A percentile compares a stretch with the other conserved stretches of the same genome.
Evolutionary conservation across 257 asterid genomes (phyloP).

Genomic region (Cordia subcordata): DNA sequence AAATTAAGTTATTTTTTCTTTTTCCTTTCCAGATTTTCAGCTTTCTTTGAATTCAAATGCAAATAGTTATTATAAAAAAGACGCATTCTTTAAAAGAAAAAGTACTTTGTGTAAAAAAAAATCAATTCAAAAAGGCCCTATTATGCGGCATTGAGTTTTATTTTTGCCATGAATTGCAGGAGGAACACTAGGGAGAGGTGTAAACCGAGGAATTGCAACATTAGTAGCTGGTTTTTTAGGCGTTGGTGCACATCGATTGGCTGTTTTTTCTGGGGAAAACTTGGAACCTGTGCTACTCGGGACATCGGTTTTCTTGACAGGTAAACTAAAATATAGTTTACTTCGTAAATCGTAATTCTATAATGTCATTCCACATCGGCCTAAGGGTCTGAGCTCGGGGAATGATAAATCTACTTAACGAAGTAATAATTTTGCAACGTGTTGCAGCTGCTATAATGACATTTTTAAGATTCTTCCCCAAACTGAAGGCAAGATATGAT

Average conservation of each 20-base stretch:
- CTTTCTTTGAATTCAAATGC: too few relatives aligned
- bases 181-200: conserved; percentile 56
- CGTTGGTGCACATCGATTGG: conserved; percentile 42
- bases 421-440: background rate
- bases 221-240: conserved; percentile 41
- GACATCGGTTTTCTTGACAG: conserved; percentile 33
- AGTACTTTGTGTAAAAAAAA: too few relatives aligned
- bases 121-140: too few relatives aligned
- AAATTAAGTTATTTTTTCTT: too few relatives aligned
- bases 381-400: too few relatives aligned
- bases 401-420: too few relatives aligned
- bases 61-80: too few relatives aligned
- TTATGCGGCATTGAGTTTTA: too few relatives aligned
- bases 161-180: conserved; percentile 35
- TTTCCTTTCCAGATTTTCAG: too few relatives aligned
- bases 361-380: too few relatives aligned
- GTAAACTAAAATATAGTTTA: conserved; percentile 17
- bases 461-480: conserved; percentile 49
- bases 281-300: conserved; percentile 32
- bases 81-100: too few relatives aligned
- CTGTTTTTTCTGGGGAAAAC: conserved; percentile 34
- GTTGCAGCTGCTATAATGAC: conserved; percentile 49
- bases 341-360: too few relatives aligned
- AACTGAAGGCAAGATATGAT: conserved; percentile 65
- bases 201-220: conserved; percentile 57